Base-by-base conservation (phyloP, 805 yeast species). In the Pichia kluyveri region DNA sequence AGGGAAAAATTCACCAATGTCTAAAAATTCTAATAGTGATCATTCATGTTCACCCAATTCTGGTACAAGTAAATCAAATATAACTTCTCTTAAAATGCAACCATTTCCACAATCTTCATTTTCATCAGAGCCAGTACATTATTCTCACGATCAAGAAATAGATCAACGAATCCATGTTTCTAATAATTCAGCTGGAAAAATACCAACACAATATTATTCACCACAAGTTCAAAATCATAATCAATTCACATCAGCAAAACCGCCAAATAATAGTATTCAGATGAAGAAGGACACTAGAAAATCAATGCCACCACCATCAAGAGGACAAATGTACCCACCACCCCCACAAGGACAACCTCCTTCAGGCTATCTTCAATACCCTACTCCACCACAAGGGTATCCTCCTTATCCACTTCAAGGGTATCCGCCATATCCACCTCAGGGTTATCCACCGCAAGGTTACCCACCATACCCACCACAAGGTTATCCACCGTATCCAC, bases 381-480 rank as follows among this genome's bases (percentile, higher is more conserved):
- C 37, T 15, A 44, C 34, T 3, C 15, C 14, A 11, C 28, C 26
- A 23, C 26, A 23, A 23, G 26, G 37, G 3, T 42, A 26, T 36
- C 44, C 40, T 19, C 37, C 36, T 14, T 27, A 26, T 17, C 44
- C 44, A 5, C 42, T 17, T 31, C 37, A 5, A 7, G 37, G 40
- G 11, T 43, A 38, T 23, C 48, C 50, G 14, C 47, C 42, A 18
- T 18, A 30, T 3, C 19, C 14, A 11, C 28, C 26, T 23, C 26
- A 23, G 26, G 26, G 28, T 8, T 42, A 36, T 36, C 44, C 40
- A 4, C 41, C 30, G 31, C 37, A 5, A 10, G 37, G 40, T 23
- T 43, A 41, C 17, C 48, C 50, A n/a, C 47, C 42, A 18, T 18
- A 28, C 36, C 38, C 38, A 15, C 37, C 44, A n/a, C 43, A 17